These are phyloP conservation scores for Oryza glumipatula DNA, from an alignment of 176 grass and related monocot species.

Conservation along the genomic window DNA sequence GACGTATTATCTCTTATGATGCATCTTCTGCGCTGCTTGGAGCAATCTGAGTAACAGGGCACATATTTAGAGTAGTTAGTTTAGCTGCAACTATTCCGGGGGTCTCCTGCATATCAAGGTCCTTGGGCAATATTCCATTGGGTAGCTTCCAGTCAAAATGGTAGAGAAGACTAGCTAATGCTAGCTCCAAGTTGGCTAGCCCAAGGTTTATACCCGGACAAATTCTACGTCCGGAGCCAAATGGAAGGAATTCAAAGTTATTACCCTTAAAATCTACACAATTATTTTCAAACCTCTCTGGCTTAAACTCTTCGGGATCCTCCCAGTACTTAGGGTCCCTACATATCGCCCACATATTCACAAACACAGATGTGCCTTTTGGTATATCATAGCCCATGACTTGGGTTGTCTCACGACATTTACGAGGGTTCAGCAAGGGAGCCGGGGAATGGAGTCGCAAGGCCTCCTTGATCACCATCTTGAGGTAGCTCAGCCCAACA, in stretches of 20 bases:
- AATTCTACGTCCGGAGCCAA: background rate
- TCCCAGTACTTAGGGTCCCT: constrained; percentile 39
- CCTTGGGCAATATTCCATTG: background rate
- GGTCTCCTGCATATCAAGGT: background rate
- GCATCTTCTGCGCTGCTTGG: background rate
- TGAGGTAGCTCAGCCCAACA: constrained; percentile 19
- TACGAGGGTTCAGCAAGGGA: constrained; percentile 1
- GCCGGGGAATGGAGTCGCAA: constrained; percentile 37
- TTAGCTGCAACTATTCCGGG: background rate
- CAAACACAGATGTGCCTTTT: constrained; percentile 23
- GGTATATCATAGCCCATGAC: constrained; percentile 31
- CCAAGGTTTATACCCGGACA: background rate
- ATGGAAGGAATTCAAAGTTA: background rate
- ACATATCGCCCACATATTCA: constrained; percentile 42
- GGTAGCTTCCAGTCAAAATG: background rate
- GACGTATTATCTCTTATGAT: background rate
- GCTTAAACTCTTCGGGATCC: constrained; percentile 24
- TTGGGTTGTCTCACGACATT: background rate
- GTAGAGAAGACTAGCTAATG: background rate
- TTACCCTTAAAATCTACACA: background rate
- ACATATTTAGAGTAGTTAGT: background rate
- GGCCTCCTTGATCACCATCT: background rate
- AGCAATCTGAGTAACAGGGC: background rate
- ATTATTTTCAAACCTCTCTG: constrained; percentile 32
- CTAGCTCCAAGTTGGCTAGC: background rate